Evolutionary conservation across 164 flowering plant genomes (phyloP).

Genomic region (Cinnamomum micranthum): DNA sequence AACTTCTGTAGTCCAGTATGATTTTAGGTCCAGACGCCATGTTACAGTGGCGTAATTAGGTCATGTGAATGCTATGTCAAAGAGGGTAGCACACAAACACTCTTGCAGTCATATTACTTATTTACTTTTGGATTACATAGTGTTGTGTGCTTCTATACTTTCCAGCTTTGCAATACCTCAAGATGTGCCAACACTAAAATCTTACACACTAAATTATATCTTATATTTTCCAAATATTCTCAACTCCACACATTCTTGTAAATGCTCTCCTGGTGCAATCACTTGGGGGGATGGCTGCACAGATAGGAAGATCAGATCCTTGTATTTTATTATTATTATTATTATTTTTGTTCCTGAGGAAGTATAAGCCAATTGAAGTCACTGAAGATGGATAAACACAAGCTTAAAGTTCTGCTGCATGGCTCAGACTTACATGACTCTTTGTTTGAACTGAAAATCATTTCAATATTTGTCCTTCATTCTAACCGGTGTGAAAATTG

Average conservation of each 20-base stretch:
- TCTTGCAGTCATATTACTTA: not conserved
- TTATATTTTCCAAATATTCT: not conserved
- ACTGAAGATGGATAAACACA: too few relatives aligned
- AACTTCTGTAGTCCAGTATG: not conserved
- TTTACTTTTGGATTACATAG: not conserved
- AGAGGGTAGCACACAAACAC: not conserved
- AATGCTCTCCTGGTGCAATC: not conserved
- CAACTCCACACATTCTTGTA: not conserved
- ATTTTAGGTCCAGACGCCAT: not conserved
- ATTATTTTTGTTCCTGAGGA: not conserved
- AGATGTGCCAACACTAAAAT: slow-evolving; percentile 38
- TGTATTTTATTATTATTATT: too few relatives aligned
- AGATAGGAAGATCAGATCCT: too few relatives aligned
- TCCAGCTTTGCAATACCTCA: slow-evolving; percentile 41
- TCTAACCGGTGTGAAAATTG: too few relatives aligned
- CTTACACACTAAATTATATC: too few relatives aligned
- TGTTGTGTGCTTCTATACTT: not conserved
- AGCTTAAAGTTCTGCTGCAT: too few relatives aligned
- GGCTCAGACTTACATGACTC: too few relatives aligned
- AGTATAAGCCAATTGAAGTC: too few relatives aligned
- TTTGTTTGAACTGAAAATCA: too few relatives aligned
- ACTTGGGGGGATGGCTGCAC: too few relatives aligned
- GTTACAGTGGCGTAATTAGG: not conserved
- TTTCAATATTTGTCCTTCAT: too few relatives aligned
- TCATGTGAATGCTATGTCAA: not conserved